These are phyloP conservation scores for Chytridium lagenaria DNA, from an alignment of 371 early-diverging fungal genomes.

Conservation along the genomic window DNA sequence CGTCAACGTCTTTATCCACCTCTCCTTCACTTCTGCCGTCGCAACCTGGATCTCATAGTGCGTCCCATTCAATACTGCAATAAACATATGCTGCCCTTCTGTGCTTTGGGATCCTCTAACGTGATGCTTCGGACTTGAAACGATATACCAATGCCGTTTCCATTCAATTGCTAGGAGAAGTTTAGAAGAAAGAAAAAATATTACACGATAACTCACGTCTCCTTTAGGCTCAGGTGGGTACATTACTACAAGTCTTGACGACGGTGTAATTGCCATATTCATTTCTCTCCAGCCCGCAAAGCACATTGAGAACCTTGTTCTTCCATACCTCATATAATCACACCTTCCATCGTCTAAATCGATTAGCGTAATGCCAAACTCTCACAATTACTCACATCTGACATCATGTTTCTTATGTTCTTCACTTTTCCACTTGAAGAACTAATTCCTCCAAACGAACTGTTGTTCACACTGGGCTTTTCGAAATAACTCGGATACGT, in stretches of 20 bases:
- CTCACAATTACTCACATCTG: background rate
- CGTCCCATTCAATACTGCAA: background rate
- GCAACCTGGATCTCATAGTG: constrained; percentile 9
- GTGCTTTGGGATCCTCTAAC: background rate
- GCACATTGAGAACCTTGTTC: background rate
- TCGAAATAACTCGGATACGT: background rate
- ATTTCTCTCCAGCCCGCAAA: constrained; percentile 5
- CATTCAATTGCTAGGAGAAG: background rate
- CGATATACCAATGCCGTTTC: background rate
- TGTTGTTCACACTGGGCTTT: background rate
- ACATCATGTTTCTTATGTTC: background rate
- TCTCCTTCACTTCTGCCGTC: background rate
- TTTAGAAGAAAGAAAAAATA: too few species aligned
- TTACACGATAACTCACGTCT: background rate
- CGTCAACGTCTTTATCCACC: background rate
- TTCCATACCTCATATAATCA: constrained; percentile 4
- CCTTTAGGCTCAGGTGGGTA: background rate
- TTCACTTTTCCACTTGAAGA: background rate
- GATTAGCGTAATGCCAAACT: too few species aligned
- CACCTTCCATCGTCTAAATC: background rate
- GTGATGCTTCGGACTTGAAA: constrained; percentile 7
- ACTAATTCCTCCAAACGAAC: background rate
- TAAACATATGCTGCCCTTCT: background rate
- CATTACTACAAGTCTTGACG: background rate
- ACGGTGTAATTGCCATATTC: background rate